Conservation (phyloP, 306 rosid genomes). For the Coriaria nepalensis region DNA sequence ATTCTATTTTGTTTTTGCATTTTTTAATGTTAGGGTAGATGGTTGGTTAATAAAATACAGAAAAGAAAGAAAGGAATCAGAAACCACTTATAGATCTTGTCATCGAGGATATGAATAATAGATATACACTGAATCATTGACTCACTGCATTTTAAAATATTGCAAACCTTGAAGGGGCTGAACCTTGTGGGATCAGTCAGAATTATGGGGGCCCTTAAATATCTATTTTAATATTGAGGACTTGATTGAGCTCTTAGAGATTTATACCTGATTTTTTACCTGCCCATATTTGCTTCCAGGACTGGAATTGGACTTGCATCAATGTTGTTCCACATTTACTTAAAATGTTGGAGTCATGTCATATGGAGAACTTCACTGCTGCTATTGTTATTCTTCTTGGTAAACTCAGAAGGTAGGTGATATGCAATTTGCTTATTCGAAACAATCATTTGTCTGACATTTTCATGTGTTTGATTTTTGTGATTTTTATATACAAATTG, state of each 20-base stretch:
- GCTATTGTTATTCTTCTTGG: conserved; percentile 60
- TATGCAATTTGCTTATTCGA: conserved; percentile 6
- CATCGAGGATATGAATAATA: too few relatives aligned
- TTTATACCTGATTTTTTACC: conserved; percentile 7
- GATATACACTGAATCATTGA: too few relatives aligned
- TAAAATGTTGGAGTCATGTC: conserved; percentile 38
- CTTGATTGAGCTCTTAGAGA: not conserved
- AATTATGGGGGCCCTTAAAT: not conserved
- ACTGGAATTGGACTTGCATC: conserved; percentile 58
- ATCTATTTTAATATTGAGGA: not conserved
- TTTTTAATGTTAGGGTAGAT: not conserved
- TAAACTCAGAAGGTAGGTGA: conserved; percentile 75
- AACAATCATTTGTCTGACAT: not conserved
- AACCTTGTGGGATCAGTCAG: too few relatives aligned
- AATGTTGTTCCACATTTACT: conserved; percentile 47
- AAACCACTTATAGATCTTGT: too few relatives aligned
- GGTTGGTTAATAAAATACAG: not conserved
- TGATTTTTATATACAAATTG: too few relatives aligned
- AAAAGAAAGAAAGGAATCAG: too few relatives aligned
- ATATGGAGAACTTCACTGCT: conserved; percentile 26
- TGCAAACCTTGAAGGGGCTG: too few relatives aligned
- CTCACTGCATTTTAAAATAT: too few relatives aligned
- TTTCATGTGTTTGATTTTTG: not conserved
- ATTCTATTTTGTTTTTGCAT: conserved; percentile 3
- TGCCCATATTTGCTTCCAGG: conserved; percentile 37